Conservation (phyloP, 1,139 yeast species). For the Kodamaea ohmeri region DNA sequence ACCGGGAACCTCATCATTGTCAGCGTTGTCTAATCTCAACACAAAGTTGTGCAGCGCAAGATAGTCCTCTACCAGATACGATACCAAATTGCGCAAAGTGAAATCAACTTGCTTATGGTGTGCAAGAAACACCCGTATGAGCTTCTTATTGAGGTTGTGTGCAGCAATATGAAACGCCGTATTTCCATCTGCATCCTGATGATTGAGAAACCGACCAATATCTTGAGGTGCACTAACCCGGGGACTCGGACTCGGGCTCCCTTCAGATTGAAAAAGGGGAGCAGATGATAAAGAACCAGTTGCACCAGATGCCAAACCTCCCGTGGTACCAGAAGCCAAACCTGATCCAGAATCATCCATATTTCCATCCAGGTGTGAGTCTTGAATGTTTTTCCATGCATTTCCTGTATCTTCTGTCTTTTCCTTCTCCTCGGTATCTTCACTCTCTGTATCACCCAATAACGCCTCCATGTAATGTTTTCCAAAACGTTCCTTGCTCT, state of each 20-base stretch:
- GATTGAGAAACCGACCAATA: slow-evolving; percentile 46
- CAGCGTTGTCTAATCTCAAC: slow-evolving; percentile 17
- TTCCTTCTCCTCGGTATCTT: slow-evolving; percentile 1
- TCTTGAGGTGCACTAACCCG: no score
- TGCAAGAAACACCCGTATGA: slow-evolving; percentile 67
- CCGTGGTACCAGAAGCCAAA: no score
- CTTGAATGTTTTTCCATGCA: no score
- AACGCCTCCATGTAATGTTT: slow-evolving; percentile 65
- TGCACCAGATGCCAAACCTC: no score
- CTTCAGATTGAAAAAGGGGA: no score
- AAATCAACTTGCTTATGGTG: slow-evolving; percentile 71
- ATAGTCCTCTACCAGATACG: slow-evolving; percentile 75
- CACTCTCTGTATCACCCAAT: slow-evolving; percentile 16
- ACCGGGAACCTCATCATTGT: slow-evolving; percentile 12
- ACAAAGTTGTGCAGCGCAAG: slow-evolving; percentile 44
- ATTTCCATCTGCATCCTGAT: slow-evolving; percentile 81
- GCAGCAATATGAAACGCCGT: slow-evolving; percentile 87
- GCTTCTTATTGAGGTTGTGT: slow-evolving; percentile 67
- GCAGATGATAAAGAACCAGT: no score
- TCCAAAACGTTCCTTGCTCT: slow-evolving; percentile 67
- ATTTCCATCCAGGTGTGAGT: no score
- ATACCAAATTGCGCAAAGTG: slow-evolving; percentile 61
- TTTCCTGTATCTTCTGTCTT: no score
- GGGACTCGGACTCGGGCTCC: no score
- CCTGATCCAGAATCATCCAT: no score